Base-by-base conservation (phyloP, 2,329 filamentous ascomycete species). In the Cercospora zeae-maydis region DNA sequence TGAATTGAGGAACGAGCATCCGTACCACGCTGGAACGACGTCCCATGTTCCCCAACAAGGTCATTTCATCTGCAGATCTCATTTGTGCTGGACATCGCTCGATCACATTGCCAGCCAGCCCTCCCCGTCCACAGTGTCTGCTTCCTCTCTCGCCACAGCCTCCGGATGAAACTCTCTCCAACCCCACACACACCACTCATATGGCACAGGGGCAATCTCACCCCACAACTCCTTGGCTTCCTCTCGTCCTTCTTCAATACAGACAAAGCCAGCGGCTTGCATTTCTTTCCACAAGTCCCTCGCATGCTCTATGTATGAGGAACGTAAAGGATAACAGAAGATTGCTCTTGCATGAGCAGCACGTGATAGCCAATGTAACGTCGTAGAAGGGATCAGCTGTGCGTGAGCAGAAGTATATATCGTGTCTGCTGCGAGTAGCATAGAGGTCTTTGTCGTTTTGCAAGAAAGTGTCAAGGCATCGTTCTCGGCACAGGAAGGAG, bases 391-490 rank as follows among this genome's bases (percentile, higher is more conserved):
- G 3, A 80, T 68, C 39, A 80, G 64, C 39, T 72, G 70, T 2
- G 78, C 78, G 58, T 80, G 78, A 16, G 78, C 76, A 30, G 77
- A 75, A 6, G 71, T 73, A 66, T 80, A 80, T 11, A 78, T 70
- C 1, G 76, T 78, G 61, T 80, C 78, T 5, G 78, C 78, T 1
- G 78, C 77, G 1, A 80, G 66, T 31, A 80, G 75, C 14, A 79
- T 67, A 30, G 70, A 70, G 21, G 77, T 73, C 63, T 74, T 75
- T 10, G 52, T 62, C 8, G 16, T 31, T 37, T 57, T 60, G 8
- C 55, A 33, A 6, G 62, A 59, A 33, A 63, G 58, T n/a, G 36
- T 53, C 47, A 53, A 49, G 30, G 59, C 56, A 31, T 62, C 62
- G 9, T 64, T 14, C 10, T 5, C 47, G 16, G 56, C 21, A 31